Evolutionary conservation across 441 rosid species (phyloP), one percentile per base, ranked within the genome.

Genomic region (Dalechampia spathulata): DNA sequence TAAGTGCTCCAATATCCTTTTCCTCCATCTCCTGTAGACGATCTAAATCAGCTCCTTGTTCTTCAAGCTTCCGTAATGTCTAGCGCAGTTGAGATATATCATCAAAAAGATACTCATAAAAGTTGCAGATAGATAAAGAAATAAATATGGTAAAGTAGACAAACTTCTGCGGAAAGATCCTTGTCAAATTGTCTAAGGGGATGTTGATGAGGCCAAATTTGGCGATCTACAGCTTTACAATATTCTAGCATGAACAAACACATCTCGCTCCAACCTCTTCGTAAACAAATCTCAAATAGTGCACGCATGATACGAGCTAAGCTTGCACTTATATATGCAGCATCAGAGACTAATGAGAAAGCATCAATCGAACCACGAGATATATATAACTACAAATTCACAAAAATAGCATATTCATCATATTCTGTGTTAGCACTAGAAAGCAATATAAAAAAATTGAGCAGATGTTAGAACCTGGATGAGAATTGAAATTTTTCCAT

Each of bases 181-280:
- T 73, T 90, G 71, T 80, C 98, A 70, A 94, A 94, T 71, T 90
- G 99, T 69, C 99, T 83, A 52, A 94, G 96, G 13, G 98, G 90
- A 76, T 94, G 99, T 44, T 84, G 98, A 79, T 87, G 83, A 34
- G 96, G 96, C 99, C 99, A 94, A 63, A 94, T 69, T 83, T 84
- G 88, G 65, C 88, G 99, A 78, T 94, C 99, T 64, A 94, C 99
- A 59, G 99, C 98, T 75, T 90, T 94, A 85, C 98, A 94, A 63
- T 94, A 94, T 66, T 94, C 96, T 81, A 94, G 69, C 98, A 94
- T 83, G 75, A 94, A 87, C 57, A 80, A 66, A 57, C 95, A 63
- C 96, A 94, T 94, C 83, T 78, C 95, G 74, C 86, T 79, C 99
- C 99, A 94, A 66, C 98, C 98, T 80, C 75, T 81, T 53, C 92